Evolutionary conservation across 2,329 filamentous ascomycete species (phyloP).

Genomic region (Drechslerella coelobrocha): DNA sequence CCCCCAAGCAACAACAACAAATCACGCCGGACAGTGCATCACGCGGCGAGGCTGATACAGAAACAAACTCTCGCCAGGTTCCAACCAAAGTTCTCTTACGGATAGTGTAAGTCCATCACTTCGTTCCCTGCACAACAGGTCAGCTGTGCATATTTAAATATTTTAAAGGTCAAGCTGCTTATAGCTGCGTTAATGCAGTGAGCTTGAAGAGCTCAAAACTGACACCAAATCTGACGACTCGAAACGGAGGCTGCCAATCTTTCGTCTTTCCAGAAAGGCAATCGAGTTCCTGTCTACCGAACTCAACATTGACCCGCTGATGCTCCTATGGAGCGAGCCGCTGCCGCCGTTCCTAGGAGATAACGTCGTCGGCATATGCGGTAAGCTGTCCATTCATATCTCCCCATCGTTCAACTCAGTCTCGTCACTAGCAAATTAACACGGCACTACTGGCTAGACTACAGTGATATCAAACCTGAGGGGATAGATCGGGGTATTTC

Average conservation of each 20-base stretch:
- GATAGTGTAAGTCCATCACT: conserved; percentile 5
- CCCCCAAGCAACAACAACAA: not conserved
- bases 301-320: conserved; percentile 9
- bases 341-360: conserved; percentile 13
- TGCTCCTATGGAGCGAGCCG: conserved; percentile 15
- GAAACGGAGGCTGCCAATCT: not conserved
- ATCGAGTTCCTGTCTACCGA: conserved; percentile 6
- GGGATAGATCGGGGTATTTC: conserved; percentile 3
- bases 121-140: not conserved
- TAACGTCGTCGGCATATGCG: not conserved
- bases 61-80: not conserved
- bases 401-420: not conserved
- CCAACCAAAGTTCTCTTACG: conserved; percentile 6
- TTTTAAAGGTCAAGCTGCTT: not conserved
- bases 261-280: not conserved
- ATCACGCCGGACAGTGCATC: not conserved
- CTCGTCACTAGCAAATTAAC: not conserved
- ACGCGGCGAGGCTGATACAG: not conserved
- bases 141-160: not conserved
- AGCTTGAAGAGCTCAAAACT: conserved; percentile 2
- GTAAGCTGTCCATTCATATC: not conserved
- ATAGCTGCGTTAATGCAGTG: not conserved
- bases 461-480: not conserved
- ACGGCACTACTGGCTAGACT: not conserved
- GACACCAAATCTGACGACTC: not conserved